Conservation (phyloP, 176 grass and related monocot genomes). For the Zoysia japonica region DNA sequence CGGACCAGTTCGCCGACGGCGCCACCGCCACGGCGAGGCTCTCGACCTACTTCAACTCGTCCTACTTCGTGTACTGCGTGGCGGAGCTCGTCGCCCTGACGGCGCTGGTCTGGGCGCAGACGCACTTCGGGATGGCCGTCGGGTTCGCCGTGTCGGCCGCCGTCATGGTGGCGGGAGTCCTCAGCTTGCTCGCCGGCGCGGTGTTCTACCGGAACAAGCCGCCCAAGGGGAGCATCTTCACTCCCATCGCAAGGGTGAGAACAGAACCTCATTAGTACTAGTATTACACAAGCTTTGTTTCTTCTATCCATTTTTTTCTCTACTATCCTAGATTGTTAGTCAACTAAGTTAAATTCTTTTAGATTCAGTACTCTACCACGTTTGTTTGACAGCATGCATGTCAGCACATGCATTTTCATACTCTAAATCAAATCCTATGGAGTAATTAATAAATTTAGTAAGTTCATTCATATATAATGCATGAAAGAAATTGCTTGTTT, state of each 20-base stretch:
- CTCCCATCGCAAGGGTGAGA: neutral
- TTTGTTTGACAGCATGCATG: neutral
- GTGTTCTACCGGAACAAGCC: neutral
- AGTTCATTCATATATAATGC: too few relatives aligned
- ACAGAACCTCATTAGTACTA: neutral
- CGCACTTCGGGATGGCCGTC: neutral
- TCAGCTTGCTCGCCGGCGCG: neutral
- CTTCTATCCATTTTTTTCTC: neutral
- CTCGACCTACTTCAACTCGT: neutral
- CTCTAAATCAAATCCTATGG: too few relatives aligned
- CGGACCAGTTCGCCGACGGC: neutral
- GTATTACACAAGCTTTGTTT: neutral
- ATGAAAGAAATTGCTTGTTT: neutral
- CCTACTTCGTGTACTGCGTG: neutral
- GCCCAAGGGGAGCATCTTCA: neutral
- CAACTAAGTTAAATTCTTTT: neutral
- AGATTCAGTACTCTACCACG: neutral
- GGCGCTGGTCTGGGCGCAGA: neutral
- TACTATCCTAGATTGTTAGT: neutral
- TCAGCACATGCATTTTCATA: too few relatives aligned
- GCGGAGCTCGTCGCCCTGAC: neutral
- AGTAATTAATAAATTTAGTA: too few relatives aligned
- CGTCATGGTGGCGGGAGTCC: neutral
- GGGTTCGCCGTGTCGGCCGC: neutral
- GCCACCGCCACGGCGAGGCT: neutral